Percentiles rank a stretch among this genome's conserved stretches.
phyloP scores from a whole-genome alignment of 2,329 filamentous ascomycete species.

The Didymella exigua region DNA sequence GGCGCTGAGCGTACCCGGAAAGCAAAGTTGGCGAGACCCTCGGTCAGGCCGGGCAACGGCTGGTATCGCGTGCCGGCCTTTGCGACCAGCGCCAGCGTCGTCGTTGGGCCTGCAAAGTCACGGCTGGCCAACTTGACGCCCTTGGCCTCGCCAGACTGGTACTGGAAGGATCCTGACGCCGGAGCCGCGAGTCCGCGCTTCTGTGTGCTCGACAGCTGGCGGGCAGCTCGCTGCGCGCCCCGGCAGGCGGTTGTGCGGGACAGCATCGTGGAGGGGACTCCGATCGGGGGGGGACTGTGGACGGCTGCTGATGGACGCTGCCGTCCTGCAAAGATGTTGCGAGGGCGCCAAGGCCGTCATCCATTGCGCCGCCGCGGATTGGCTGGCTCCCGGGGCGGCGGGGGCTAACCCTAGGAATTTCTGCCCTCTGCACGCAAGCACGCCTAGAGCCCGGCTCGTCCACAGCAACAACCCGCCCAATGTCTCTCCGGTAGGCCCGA shows the following conservation, averaged over 20 bases:
- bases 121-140: conserved; percentile 93
- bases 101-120: conserved; percentile 85
- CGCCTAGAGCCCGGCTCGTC: background rate
- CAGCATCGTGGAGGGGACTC: conserved; percentile 62
- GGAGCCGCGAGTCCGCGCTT: conserved; percentile 70
- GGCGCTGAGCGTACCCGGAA: conserved; percentile 76
- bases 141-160: conserved; percentile 82
- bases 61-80: conserved; percentile 96
- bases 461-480: conserved; percentile 25
- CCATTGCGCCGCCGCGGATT: conserved; percentile 2
- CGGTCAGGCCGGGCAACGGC: conserved; percentile 84
- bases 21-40: conserved; percentile 91
- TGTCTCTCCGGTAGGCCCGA: conserved; percentile 40
- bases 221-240: conserved; percentile 67
- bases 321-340: conserved; percentile 12
- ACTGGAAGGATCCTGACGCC: conserved; percentile 78
- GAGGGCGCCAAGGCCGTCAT: conserved; percentile 16
- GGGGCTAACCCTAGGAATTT: too few relatives aligned
- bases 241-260: conserved; percentile 69
- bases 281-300: conserved; percentile 34
- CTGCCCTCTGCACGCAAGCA: conserved; percentile 3
- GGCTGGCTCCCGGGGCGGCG: too few relatives aligned
- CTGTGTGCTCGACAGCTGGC: conserved; percentile 59
- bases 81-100: conserved; percentile 87
- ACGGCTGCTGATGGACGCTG: conserved; percentile 7